Conservation (phyloP, 257 asterid genomes). For the Leonotis leonurus region DNA sequence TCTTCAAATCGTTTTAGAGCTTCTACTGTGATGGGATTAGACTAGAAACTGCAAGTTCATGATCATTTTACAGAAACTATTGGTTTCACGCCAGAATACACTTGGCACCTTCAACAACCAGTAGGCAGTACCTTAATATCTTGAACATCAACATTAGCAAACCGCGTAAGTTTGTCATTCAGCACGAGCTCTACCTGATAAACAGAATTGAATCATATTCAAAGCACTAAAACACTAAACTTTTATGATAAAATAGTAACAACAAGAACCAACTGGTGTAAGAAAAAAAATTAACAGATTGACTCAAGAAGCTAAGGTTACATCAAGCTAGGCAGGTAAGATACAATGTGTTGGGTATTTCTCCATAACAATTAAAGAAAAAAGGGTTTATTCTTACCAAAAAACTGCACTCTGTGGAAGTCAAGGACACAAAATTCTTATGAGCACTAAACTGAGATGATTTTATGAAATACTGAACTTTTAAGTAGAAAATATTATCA, state of each 20-base stretch:
- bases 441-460: neutral
- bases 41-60: no score
- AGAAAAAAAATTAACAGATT: neutral
- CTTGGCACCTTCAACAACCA: neutral
- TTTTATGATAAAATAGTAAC: constrained; percentile 6
- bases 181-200: constrained; percentile 65
- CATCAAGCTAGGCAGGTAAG: neutral
- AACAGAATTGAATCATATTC: constrained; percentile 20
- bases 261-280: constrained; percentile 1
- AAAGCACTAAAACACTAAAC: constrained; percentile 3
- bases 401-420: neutral
- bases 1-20: neutral
- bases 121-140: constrained; percentile 78
- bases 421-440: neutral
- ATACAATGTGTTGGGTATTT: neutral
- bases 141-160: constrained; percentile 71
- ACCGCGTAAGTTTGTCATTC: constrained; percentile 59
- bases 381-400: neutral
- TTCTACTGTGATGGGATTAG: no score
- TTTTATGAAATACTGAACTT: neutral
- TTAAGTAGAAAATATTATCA: neutral
- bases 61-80: no score
- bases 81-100: no score
- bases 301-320: neutral
- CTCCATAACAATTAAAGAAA: neutral